A percentile compares a stretch with the other conserved stretches of the same genome.
Evolutionary conservation across 768 basidiomycete species (phyloP).

Genomic region (Boletus sp.): DNA sequence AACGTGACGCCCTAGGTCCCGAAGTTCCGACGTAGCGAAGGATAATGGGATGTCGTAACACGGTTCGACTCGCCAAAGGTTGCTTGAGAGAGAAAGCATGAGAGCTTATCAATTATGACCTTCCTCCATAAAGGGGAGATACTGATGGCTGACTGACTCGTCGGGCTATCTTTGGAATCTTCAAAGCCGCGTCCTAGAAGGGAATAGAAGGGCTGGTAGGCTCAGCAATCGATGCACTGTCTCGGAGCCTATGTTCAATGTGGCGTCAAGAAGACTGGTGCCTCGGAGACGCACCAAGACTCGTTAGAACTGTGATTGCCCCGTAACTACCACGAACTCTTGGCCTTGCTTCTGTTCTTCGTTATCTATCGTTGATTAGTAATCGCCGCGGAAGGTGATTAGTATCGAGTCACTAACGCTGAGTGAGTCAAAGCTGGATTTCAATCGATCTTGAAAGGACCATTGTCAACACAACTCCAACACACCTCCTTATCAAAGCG

Average conservation of each 20-base stretch:
- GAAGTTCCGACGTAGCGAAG: neutral
- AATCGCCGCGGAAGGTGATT: no score
- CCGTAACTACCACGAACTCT: no score
- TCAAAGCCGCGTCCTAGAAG: neutral
- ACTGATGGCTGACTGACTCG: neutral
- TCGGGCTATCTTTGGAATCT: constrained; percentile 7
- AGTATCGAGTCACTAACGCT: neutral
- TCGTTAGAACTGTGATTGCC: no score
- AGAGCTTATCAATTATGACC: neutral
- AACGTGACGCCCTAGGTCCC: neutral
- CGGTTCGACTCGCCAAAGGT: neutral
- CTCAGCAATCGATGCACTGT: no score
- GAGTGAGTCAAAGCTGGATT: constrained; percentile 7
- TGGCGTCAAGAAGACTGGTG: no score
- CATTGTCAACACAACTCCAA: neutral
- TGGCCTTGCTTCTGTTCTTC: no score
- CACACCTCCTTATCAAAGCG: neutral
- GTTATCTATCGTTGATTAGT: constrained; percentile 9
- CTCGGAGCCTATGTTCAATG: neutral
- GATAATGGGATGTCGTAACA: neutral
- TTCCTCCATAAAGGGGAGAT: constrained; percentile 1
- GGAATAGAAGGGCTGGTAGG: neutral
- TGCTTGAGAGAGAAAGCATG: neutral
- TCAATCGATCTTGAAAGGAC: constrained; percentile 2
- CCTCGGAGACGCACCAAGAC: no score